Evolutionary conservation across 257 asterid species (phyloP).

Genomic region (Lycium ferocissimum): DNA sequence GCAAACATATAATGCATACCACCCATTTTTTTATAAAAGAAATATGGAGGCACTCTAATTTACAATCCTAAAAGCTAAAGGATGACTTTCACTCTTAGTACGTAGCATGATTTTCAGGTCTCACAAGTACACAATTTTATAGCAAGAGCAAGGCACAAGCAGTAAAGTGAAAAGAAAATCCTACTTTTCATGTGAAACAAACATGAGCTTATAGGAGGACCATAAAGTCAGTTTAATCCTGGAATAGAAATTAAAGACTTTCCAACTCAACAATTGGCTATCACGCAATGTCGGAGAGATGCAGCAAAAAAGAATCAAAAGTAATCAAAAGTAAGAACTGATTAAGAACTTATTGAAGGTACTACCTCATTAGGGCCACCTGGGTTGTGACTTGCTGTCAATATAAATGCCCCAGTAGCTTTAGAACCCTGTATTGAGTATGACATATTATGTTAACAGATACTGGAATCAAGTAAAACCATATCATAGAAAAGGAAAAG

Average conservation of each 20-base stretch:
- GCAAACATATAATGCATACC: no score
- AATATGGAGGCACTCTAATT: no score
- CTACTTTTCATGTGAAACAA: not conserved
- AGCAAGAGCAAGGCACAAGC: not conserved
- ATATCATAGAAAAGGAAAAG: slow-evolving; percentile 28
- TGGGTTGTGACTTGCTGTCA: slow-evolving; percentile 99
- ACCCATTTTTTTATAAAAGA: no score
- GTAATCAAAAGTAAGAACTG: not conserved
- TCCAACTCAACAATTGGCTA: slow-evolving; percentile 2
- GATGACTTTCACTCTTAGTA: not conserved
- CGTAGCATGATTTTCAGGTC: slow-evolving; percentile 23
- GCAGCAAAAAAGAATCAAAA: slow-evolving; percentile 26
- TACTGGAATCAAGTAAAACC: slow-evolving; percentile 30
- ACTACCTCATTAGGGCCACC: slow-evolving; percentile 96
- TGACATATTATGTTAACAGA: not conserved
- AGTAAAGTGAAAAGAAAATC: not conserved
- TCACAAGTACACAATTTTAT: not conserved
- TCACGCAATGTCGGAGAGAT: not conserved
- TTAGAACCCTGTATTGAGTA: slow-evolving; percentile 76
- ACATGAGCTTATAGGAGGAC: slow-evolving; percentile 4
- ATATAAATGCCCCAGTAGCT: slow-evolving; percentile 90
- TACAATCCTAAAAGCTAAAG: not conserved
- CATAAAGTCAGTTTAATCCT: slow-evolving; percentile 22
- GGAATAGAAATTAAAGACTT: not conserved
- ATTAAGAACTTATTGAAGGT: slow-evolving; percentile 31